Evolutionary conservation across 2,329 filamentous ascomycete species (phyloP).

Genomic region (Metarhizium humberi): DNA sequence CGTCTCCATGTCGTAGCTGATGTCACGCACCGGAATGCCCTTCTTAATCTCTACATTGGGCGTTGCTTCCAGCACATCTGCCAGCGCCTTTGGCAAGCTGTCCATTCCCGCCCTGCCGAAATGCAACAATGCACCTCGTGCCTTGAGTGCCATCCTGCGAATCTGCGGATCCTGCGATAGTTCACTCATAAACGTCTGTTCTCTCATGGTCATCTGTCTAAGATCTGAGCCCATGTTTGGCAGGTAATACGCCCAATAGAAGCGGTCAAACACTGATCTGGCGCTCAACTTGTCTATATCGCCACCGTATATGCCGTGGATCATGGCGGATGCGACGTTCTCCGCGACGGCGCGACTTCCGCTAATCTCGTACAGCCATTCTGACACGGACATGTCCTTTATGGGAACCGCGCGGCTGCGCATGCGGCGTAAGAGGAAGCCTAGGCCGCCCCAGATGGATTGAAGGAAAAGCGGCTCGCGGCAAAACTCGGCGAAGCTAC

Average conservation of each 20-base stretch:
- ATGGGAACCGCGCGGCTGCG: slow-evolving; percentile 11
- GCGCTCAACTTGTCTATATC: slow-evolving; percentile 75
- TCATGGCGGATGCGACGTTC: slow-evolving; percentile 63
- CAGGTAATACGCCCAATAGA: slow-evolving; percentile 22
- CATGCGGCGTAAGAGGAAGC: slow-evolving; percentile 15
- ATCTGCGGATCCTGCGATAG: slow-evolving; percentile 20
- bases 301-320: slow-evolving; percentile 90
- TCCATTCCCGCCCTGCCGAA: slow-evolving; percentile 49
- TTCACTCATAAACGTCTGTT: slow-evolving; percentile 18
- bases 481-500: slow-evolving; percentile 16
- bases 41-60: slow-evolving; percentile 52
- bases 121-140: slow-evolving; percentile 23
- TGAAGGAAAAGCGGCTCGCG: slow-evolving; percentile 24
- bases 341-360: slow-evolving; percentile 41
- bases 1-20: slow-evolving; percentile 30
- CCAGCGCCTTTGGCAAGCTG: slow-evolving; percentile 47
- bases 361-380: slow-evolving; percentile 24
- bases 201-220: slow-evolving; percentile 27
- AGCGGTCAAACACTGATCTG: slow-evolving; percentile 39
- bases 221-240: slow-evolving; percentile 24
- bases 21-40: slow-evolving; percentile 34
- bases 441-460: slow-evolving; percentile 17
- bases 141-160: slow-evolving; percentile 19
- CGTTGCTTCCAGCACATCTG: slow-evolving; percentile 36
- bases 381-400: slow-evolving; percentile 25